Evolutionary conservation across 176 grass and related monocot genomes (phyloP), one percentile per base, ranked within the genome.

Genomic region (Bolboschoenus planiculmis): DNA sequence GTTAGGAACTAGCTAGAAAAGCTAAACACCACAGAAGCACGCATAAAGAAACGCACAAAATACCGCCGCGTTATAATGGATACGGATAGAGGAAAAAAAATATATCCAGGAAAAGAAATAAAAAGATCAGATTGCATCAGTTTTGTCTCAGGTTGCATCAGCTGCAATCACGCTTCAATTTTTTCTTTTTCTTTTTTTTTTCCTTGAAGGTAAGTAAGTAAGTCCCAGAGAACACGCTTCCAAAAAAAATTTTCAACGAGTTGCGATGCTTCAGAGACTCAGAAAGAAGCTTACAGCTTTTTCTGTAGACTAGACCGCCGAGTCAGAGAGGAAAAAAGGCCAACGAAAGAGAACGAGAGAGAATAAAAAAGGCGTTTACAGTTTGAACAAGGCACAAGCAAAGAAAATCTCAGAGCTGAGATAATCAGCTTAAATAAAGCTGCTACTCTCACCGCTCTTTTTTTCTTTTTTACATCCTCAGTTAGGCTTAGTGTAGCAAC

Each of bases 381-480:
- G 56, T 58, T 27, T 60, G 21, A 80, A 80, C 56, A 59, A 7
- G 31, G 51, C 78, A 80, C 78, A 60, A 60, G 56, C 50, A 40
- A 34, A 42, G 20, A 33, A 51, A 37, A 70, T 34, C 51, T 24
- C n/a, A 76, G 50, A 29, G 2, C 21, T 5, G 61, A 80, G 26
- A 18, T n/a, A 59, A 48, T n/a, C n/a, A 59, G 33, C 81, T n/a
- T n/a, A n/a, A n/a, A 85, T 34, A 86, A 56, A 89, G 39, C 26
- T 51, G 73, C 63, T 48, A 43, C 82, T 3, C 20, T 81, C 78
- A 56, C 64, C 82, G 13, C 56, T 21, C 10, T 60, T 60, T 57
- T 78, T 15, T 14, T 2, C 10, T 15, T 14, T 2, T 2, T 78
- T 88, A 43, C 56, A 79, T 31, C 56, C 43, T 43, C 57, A 57